phyloP scores from a whole-genome alignment of 2,329 filamentous ascomycete species.

The Cadophora gregata region DNA sequence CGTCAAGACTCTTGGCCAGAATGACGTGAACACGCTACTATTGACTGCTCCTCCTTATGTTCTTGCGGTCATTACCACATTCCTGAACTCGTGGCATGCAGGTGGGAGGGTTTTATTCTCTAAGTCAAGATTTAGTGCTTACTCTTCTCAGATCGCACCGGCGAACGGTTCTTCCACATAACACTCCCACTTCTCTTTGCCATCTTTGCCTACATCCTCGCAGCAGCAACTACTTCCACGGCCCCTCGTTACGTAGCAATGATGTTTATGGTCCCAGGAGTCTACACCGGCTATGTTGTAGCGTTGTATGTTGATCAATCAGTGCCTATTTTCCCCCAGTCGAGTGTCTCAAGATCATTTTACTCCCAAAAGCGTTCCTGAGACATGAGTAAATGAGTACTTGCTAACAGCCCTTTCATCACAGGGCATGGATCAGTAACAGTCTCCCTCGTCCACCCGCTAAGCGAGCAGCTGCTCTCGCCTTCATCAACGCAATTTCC shows the following conservation, averaged over 20 bases:
- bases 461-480: constrained; percentile 65
- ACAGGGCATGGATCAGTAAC: constrained; percentile 81
- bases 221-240: constrained; percentile 63
- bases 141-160: constrained; percentile 59
- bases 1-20: constrained; percentile 70
- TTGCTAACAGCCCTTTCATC: too few species aligned
- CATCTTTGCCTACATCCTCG: constrained; percentile 70
- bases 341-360: background rate
- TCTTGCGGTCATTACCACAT: constrained; percentile 64
- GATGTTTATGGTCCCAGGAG: constrained; percentile 72
- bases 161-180: constrained; percentile 75
- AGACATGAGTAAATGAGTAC: too few species aligned
- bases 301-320: too few species aligned
- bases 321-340: background rate
- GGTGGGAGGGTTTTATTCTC: constrained; percentile 22
- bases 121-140: background rate
- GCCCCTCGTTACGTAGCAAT: constrained; percentile 72
- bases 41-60: constrained; percentile 71
- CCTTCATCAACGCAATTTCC: constrained; percentile 76
- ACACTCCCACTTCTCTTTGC: constrained; percentile 65
- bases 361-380: too few species aligned
- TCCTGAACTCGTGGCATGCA: constrained; percentile 72
- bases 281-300: constrained; percentile 66
- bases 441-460: constrained; percentile 77
- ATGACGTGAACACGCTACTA: constrained; percentile 62